Conservation (phyloP, 495 filamentous ascomycete genomes). For the Aspergillus nidulans region DNA sequence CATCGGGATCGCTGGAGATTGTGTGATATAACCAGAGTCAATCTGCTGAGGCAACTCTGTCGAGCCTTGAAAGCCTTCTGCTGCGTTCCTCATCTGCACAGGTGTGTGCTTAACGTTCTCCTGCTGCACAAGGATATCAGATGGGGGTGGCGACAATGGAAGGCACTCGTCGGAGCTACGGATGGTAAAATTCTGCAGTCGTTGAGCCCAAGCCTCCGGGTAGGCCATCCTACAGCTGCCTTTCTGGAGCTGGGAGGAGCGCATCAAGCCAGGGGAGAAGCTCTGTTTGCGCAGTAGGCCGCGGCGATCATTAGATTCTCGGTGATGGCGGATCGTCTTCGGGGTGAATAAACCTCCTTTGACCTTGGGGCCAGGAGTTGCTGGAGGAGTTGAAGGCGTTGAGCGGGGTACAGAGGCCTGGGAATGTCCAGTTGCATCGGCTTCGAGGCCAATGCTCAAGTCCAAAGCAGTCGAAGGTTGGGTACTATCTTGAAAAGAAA, state of each 20-base stretch:
- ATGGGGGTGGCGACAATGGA: slow-evolving; percentile 43
- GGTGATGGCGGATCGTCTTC: slow-evolving; percentile 40
- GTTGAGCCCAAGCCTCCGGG: slow-evolving; percentile 38
- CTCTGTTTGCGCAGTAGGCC: slow-evolving; percentile 39
- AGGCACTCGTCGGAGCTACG: slow-evolving; percentile 35
- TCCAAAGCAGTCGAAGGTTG: slow-evolving; percentile 40
- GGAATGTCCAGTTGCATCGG: slow-evolving; percentile 18
- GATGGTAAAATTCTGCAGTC: slow-evolving; percentile 39
- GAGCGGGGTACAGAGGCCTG: slow-evolving; percentile 18
- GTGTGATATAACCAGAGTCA: slow-evolving; percentile 32
- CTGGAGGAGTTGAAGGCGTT: slow-evolving; percentile 42
- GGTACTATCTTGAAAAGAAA: slow-evolving; percentile 38
- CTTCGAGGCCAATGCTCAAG: slow-evolving; percentile 31
- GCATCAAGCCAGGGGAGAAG: slow-evolving; percentile 40
- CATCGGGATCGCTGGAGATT: slow-evolving; percentile 38
- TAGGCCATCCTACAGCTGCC: slow-evolving; percentile 37
- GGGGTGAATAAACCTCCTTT: slow-evolving; percentile 39
- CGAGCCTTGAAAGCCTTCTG: slow-evolving; percentile 19
- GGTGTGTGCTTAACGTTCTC: slow-evolving; percentile 32
- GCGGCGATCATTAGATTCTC: slow-evolving; percentile 39
- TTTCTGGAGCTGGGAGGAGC: slow-evolving; percentile 35
- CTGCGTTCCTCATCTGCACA: slow-evolving; percentile 13
- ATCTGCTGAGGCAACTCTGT: slow-evolving; percentile 37
- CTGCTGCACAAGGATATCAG: slow-evolving; percentile 40
- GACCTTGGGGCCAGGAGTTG: slow-evolving; percentile 37